Evolutionary conservation across 306 rosid species (phyloP).

Genomic region (Neltuma alba): DNA sequence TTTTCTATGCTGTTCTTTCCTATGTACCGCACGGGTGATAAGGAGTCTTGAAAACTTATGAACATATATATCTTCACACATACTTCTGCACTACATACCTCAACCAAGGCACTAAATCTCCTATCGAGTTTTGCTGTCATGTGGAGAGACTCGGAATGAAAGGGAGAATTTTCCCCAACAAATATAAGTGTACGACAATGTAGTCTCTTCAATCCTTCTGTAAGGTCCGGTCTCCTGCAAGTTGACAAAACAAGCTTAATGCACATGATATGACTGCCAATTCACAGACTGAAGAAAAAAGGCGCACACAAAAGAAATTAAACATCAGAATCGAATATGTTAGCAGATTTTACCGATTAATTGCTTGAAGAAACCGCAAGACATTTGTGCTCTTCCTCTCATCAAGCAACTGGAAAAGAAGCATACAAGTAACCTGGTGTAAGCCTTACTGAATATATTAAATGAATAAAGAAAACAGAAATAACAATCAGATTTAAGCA

Average conservation of each 20-base stretch:
- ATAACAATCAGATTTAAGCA: slow-evolving; percentile 25
- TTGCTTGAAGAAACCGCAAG: slow-evolving; percentile 75
- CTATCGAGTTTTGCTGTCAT: slow-evolving; percentile 89
- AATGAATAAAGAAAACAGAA: background rate
- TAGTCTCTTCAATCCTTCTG: slow-evolving; percentile 75
- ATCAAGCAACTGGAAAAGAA: slow-evolving; percentile 71
- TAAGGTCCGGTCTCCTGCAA: slow-evolving; percentile 86
- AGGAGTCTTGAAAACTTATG: background rate
- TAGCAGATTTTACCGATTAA: slow-evolving; percentile 57
- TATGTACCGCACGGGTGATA: background rate
- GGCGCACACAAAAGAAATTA: background rate
- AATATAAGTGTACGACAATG: slow-evolving; percentile 89
- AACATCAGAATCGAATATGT: slow-evolving; percentile 7
- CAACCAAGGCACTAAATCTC: slow-evolving; percentile 93
- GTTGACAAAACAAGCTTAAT: slow-evolving; percentile 35
- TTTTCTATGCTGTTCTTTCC: background rate
- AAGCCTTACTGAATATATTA: slow-evolving; percentile 13
- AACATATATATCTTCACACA: background rate
- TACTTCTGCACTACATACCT: slow-evolving; percentile 53
- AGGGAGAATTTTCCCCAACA: slow-evolving; percentile 97
- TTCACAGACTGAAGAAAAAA: background rate
- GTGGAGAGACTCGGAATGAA: slow-evolving; percentile 89
- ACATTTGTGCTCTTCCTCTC: slow-evolving; percentile 88
- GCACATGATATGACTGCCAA: background rate
- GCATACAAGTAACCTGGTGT: slow-evolving; percentile 34